Evolutionary conservation across 2,329 filamentous ascomycete genomes (phyloP), one percentile per base, ranked within the genome.

Genomic region (Fusarium marasasianum): DNA sequence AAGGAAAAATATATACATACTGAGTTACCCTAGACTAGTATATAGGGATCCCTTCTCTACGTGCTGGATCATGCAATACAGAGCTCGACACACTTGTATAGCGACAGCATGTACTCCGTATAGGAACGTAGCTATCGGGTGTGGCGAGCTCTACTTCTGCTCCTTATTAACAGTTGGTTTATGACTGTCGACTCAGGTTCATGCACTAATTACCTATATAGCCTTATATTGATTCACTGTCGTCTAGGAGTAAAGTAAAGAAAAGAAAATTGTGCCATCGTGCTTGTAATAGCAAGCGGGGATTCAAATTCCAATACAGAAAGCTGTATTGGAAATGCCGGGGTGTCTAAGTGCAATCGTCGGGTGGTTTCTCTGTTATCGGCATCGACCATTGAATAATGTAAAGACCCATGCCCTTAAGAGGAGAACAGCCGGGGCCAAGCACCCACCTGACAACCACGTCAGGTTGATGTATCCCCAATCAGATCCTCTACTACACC

Each of bases 351-450:
- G 14, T 60, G 18, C n/a, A 50, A 37, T 26, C 24, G 22, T 64
- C 50, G 44, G 50, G 18, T 47, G 53, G 51, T 69, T 56, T 26
- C 35, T 41, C 35, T 51, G 35, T 38, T 45, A 41, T 38, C 66
- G 44, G 66, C 41, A 69, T 65, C 41, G 37, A 41, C 51, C 15
- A 43, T 55, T 31, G 33, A 43, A 63, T 41, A 33, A 69, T 54
- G 55, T 50, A 18, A 44, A 74, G 18, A 29, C 66, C 57, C 62
- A 54, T 53, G 64, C n/a, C 47, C 51, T 60, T 72, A 70, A 58
- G 66, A 65, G 35, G 66, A 53, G 51, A 62, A 54, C 41, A 47
- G 35, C 51, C 20, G 9, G 37, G 43, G 41, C n/a, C 26, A 26
- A 33, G 69, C 53, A 70, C 44, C 66, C 67, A 70, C 66, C 43